These are phyloP conservation scores for Ilex aquifolium DNA, from an alignment of 257 asterid genomes.

Conservation along the genomic window DNA sequence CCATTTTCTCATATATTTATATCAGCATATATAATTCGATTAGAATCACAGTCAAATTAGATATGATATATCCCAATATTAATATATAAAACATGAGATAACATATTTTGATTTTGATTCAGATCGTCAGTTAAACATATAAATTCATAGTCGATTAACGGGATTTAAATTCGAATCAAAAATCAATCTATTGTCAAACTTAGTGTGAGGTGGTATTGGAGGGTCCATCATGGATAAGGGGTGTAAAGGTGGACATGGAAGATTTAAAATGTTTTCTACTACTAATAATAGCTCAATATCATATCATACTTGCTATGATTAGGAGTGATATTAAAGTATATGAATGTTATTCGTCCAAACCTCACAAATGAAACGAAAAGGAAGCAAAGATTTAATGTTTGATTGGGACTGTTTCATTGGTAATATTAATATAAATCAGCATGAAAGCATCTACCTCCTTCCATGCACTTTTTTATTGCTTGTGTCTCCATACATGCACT, in stretches of 20 bases:
- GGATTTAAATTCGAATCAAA: too few species aligned
- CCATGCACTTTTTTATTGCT: neutral
- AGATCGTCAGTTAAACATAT: too few species aligned
- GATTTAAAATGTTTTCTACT: slow-evolving; percentile 6
- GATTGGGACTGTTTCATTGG: slow-evolving; percentile 25
- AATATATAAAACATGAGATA: too few species aligned
- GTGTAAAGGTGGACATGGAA: slow-evolving; percentile 34
- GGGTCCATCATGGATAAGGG: neutral
- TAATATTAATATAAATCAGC: slow-evolving; percentile 14
- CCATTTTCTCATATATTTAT: too few species aligned
- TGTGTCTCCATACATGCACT: neutral
- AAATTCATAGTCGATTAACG: slow-evolving; percentile 18
- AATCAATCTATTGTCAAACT: too few species aligned
- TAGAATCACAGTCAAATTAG: too few species aligned
- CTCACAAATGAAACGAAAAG: slow-evolving; percentile 37
- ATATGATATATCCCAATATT: too few species aligned
- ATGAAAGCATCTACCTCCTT: neutral
- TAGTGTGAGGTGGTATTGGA: too few species aligned
- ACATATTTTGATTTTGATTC: too few species aligned
- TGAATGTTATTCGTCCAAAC: slow-evolving; percentile 39
- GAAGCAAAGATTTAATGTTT: slow-evolving; percentile 19
- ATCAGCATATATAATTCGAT: too few species aligned
- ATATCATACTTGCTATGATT: slow-evolving; percentile 38
- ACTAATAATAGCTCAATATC: slow-evolving; percentile 25
- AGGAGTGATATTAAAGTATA: slow-evolving; percentile 54